Evolutionary conservation across 768 basidiomycete genomes (phyloP).

Genomic region (Trametes maxima): DNA sequence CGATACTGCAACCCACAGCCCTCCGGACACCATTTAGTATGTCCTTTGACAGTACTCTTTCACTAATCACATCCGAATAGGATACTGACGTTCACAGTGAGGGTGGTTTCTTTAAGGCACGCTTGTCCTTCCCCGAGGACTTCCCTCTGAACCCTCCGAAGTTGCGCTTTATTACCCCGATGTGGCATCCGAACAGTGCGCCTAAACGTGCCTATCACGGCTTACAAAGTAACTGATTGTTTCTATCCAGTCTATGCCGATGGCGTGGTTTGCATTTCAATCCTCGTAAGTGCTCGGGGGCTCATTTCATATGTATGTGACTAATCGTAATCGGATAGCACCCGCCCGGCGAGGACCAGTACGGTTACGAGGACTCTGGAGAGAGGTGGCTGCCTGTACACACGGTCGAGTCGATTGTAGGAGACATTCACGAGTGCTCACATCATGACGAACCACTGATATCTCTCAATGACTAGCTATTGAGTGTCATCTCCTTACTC

Average conservation of each 20-base stretch:
- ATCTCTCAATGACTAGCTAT: constrained; percentile 55
- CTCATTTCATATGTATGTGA: not conserved
- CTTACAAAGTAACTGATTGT: not conserved
- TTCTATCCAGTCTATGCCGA: constrained; percentile 78
- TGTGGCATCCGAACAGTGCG: constrained; percentile 98
- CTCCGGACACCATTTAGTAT: constrained; percentile 92
- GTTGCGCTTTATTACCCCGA: constrained; percentile 93
- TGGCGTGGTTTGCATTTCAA: constrained; percentile 94
- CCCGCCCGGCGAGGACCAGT: constrained; percentile 94
- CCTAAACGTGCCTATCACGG: constrained; percentile 8
- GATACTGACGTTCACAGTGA: constrained; percentile 57
- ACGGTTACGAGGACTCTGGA: constrained; percentile 94
- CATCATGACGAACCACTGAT: no score
- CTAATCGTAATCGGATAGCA: constrained; percentile 54
- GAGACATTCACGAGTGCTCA: constrained; percentile 24
- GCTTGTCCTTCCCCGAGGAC: constrained; percentile 86
- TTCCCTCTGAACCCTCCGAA: constrained; percentile 91
- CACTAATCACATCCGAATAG: not conserved
- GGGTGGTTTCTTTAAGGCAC: constrained; percentile 94
- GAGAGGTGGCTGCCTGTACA: constrained; percentile 99
- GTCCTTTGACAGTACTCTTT: constrained; percentile 27
- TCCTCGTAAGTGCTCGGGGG: constrained; percentile 58
- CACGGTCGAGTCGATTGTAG: constrained; percentile 93
- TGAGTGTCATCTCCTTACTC: constrained; percentile 94
- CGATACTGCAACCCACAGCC: constrained; percentile 47